A percentile compares a stretch with the other conserved stretches of the same genome.
Evolutionary conservation across 257 asterid species (phyloP).

Genomic region (Lycium barbarum): DNA sequence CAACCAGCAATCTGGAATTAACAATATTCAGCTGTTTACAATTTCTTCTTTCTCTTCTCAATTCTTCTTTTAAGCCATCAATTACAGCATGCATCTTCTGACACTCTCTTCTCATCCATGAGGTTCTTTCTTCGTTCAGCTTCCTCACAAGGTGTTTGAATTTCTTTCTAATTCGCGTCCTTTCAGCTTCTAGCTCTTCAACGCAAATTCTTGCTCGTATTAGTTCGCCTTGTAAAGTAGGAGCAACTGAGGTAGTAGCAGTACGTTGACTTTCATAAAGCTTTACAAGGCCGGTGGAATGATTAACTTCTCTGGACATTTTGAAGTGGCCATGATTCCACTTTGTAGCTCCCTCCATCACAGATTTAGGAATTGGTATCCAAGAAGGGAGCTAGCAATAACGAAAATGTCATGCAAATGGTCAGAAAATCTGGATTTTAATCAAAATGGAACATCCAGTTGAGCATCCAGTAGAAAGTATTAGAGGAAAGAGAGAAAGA

Average conservation of each 20-base stretch:
- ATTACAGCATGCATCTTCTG: constrained; percentile 29
- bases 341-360: constrained; percentile 51
- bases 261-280: constrained; percentile 12
- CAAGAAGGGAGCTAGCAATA: constrained; percentile 39
- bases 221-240: constrained; percentile 38
- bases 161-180: constrained; percentile 32
- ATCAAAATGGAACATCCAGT: not conserved
- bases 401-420: not conserved
- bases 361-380: constrained; percentile 32
- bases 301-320: constrained; percentile 28
- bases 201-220: constrained; percentile 33
- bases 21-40: constrained; percentile 37
- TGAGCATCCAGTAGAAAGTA: not conserved
- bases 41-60: constrained; percentile 43
- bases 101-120: constrained; percentile 39
- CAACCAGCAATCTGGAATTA: constrained; percentile 47
- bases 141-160: constrained; percentile 37
- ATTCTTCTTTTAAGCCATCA: constrained; percentile 39
- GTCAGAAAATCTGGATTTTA: not conserved
- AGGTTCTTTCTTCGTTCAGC: constrained; percentile 43
- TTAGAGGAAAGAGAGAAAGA: constrained; percentile 1
- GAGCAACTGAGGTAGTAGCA: constrained; percentile 37
- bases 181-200: constrained; percentile 42
- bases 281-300: constrained; percentile 24
- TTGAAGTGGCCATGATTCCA: constrained; percentile 46